Evolutionary conservation across 805 yeast genomes (phyloP), one percentile per base, ranked within the genome.

Genomic region (Starmerella asiatica): DNA sequence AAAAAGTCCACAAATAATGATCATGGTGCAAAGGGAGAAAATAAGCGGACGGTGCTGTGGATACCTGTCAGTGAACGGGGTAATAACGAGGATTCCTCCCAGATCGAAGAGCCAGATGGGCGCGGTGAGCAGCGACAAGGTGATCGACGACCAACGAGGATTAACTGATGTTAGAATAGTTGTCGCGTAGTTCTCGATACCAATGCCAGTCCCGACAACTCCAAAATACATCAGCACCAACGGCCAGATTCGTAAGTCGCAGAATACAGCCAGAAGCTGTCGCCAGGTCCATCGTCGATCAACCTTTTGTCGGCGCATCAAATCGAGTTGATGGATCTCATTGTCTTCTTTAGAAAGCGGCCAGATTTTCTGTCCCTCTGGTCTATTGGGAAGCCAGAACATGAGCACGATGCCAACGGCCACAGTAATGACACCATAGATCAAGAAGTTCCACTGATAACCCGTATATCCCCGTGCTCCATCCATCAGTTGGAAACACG

Each of bases 21-120:
- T 71, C 21, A 70, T 49, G 30, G 79, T 70, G 1, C 88, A 70
- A 23, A 61, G 59, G 4, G 73, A 64, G 58, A 84, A 84, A 42
- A 82, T 67, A 15, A 70, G 46, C 2, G 79, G 76, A 34, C 94
- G 65, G 47, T 60, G 64, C 40, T 61, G 64, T 54, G 70, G 75
- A 62, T 56, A 77, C 46, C 61, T 70, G 61, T 83, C 94, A 18
- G 91, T 82, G 50, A 83, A 65, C 18, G 93, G 93, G 1, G 93
- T 83, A 42, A 84, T 61, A 12, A 76, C 52, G 29, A 83, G 54
- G 49, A 83, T 83, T 2, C 83, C 85, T 15, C 73, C 76, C 35
- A 80, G 61, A 56, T 83, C 94, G 58, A 81, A 82, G 33, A 83
- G 62, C 94, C 94, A 83, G 50, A 83, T 84, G 24, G 94, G 94